These are phyloP conservation scores for Sporisorium scitamineum DNA, from an alignment of 1,284 basidiomycete species.

Conservation along the genomic window DNA sequence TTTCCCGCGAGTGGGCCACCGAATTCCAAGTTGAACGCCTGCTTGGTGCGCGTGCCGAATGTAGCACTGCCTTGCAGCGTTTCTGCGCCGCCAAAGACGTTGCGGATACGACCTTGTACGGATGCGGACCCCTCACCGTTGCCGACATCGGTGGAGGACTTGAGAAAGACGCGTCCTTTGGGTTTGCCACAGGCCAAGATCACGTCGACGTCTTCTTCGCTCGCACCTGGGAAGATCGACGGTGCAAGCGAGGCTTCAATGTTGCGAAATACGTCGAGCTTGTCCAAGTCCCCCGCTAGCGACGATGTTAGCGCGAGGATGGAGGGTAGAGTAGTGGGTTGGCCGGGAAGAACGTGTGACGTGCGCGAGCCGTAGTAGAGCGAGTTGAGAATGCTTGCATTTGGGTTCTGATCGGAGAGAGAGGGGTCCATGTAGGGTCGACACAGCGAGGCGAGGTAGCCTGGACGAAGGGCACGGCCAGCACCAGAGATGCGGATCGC, in stretches of 20 bases:
- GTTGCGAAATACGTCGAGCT: constrained; percentile 80
- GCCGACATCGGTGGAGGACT: constrained; percentile 90
- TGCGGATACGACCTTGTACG: constrained; percentile 70
- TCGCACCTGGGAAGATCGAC: constrained; percentile 74
- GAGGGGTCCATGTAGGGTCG: constrained; percentile 74
- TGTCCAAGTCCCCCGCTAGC: constrained; percentile 78
- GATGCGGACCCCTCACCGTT: constrained; percentile 84
- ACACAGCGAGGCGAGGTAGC: constrained; percentile 84
- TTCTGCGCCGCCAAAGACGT: constrained; percentile 92
- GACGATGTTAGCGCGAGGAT: constrained; percentile 77
- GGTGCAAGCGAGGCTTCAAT: constrained; percentile 81
- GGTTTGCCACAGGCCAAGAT: constrained; percentile 80
- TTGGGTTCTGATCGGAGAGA: constrained; percentile 37
- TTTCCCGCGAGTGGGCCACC: constrained; percentile 68
- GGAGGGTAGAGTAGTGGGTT: constrained; percentile 57
- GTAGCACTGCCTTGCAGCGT: constrained; percentile 84
- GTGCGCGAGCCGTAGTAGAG: constrained; percentile 67
- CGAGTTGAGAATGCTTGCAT: constrained; percentile 47
- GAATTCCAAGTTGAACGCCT: constrained; percentile 75
- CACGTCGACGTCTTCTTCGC: constrained; percentile 83
- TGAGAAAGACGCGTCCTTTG: constrained; percentile 82
- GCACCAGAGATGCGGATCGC: constrained; percentile 85
- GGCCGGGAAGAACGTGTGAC: constrained; percentile 52
- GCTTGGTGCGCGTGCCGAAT: constrained; percentile 87
- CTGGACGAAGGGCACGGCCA: constrained; percentile 76